Conservation (phyloP, 2,329 filamentous ascomycete species). For the Leptoxyphium fumago region DNA sequence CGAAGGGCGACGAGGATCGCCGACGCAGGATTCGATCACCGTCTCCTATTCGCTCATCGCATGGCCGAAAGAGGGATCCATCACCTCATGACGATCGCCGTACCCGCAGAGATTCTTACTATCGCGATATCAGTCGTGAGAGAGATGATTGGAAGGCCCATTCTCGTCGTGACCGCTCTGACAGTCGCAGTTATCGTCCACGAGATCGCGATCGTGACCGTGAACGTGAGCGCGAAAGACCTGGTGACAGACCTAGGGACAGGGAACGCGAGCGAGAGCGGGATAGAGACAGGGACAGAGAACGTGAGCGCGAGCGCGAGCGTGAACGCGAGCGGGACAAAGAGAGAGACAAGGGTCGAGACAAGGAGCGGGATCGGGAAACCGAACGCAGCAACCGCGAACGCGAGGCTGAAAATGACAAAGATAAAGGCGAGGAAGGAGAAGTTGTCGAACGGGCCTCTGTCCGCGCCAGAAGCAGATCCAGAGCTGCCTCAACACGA, state of each 20-base stretch:
- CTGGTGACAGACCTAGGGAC: slow-evolving; percentile 7
- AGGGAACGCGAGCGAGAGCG: slow-evolving; percentile 17
- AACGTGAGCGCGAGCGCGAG: slow-evolving; percentile 17
- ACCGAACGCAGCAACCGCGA: slow-evolving; percentile 4
- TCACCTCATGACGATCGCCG: slow-evolving; percentile 12
- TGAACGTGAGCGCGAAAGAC: slow-evolving; percentile 12
- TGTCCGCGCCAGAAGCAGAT: slow-evolving; percentile 4
- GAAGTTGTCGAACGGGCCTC: slow-evolving; percentile 15
- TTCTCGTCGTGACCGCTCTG: slow-evolving; percentile 10
- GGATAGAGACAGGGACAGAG: slow-evolving; percentile 10
- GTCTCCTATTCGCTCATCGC: slow-evolving; percentile 13
- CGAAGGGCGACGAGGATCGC: slow-evolving; percentile 7
- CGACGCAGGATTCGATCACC: slow-evolving; percentile 13
- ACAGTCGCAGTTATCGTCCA: slow-evolving; percentile 10
- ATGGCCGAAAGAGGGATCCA: slow-evolving; percentile 11
- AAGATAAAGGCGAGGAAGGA: slow-evolving; percentile 14
- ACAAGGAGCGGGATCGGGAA: slow-evolving; percentile 1
- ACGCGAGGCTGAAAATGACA: background rate
- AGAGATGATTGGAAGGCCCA: slow-evolving; percentile 19
- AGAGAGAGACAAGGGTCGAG: slow-evolving; percentile 5
- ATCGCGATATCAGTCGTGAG: slow-evolving; percentile 19
- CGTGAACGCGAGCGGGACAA: slow-evolving; percentile 15
- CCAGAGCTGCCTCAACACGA: slow-evolving; percentile 5
- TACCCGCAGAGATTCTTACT: slow-evolving; percentile 9
- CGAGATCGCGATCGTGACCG: slow-evolving; percentile 3